Evolutionary conservation across 106 monocot genomes (phyloP), one percentile per base, ranked within the genome.

Genomic region (Phalaenopsis aphrodite): DNA sequence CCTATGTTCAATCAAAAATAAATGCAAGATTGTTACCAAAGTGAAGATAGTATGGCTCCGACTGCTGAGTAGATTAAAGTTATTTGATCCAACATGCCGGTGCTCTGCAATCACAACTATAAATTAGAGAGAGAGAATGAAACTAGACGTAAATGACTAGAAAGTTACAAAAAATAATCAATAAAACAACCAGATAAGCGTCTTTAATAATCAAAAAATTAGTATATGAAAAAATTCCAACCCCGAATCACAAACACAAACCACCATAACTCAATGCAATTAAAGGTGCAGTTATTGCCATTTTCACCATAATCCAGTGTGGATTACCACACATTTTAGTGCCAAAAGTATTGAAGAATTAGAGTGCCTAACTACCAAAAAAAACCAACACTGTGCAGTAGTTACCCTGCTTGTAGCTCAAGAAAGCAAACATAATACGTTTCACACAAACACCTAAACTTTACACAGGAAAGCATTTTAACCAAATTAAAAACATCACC

Each of bases 21-120:
- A 16, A 49, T 79, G 77, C 79, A 77, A 81, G 73, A 75, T 58
- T 87, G 17, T 85, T 91, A 96, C 93, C 93, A 96, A 82, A 11
- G 93, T 94, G 84, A 97, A 97, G 68, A 97, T 97, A 12, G 96
- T 94, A 77, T 97, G 96, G 75, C 96, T 97, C 75, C 96, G 85
- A 76, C 96, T 97, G 56, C 96, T 97, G 67, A 97, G 80, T 57
- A 97, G 81, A 88, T 97, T 97, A 78, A 97, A 94, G 66, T 97
- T 97, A 85, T 92, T 97, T 66, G 96, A 97, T 46, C 96, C 94
- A 72, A 97, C 96, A 85, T 97, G 96, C 75, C 96, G 88, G 86
- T 94, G 96, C 83, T 97, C 96, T 97, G 88, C 81, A 86, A 82
- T 77, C 36, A 85, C 17, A 83, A 61, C 77, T 15, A 75, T 47